Base-by-base conservation (phyloP, 257 asterid species). In the Solanum appendiculatum region DNA sequence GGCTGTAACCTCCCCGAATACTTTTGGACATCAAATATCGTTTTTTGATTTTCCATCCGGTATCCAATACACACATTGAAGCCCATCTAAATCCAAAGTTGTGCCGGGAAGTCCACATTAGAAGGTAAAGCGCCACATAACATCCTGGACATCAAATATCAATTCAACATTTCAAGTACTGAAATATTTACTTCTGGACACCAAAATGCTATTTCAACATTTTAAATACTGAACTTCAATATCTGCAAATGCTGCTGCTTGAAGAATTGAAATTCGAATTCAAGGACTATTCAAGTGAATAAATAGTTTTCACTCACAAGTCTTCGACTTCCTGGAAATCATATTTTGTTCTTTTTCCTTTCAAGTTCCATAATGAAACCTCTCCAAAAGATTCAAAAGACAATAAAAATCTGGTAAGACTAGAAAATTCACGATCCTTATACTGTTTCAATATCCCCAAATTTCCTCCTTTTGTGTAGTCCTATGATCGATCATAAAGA, bases 51-150 rank as follows among this genome's bases (percentile, higher is more conserved):
- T 46, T 46, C 0, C 7, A 46, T 46, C 18, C 16, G 18, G 5
- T 13, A 1, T 46, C 2, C 54, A 6, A 0, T 13, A 13, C 60
- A 51, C 60, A 7, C 4, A 18, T 54, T 54, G 4, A 54, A 54
- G 5, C 20, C 11, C 0, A 0, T 20, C 1, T 2, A 56, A 20
- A 56, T 56, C 1, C 4, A 0, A 54, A 54, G 20, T 54, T 1
- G 11, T 11, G 1, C 5, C 0, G 25, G 0, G 0, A 54, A 18
- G 11, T 54, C 1, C n/a, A n/a, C n/a, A n/a, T n/a, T n/a, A n/a
- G n/a, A n/a, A n/a, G n/a, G n/a, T n/a, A n/a, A n/a, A n/a, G n/a
- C n/a, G n/a, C 9, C 54, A 14, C 54, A 46, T 46, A 9, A 54
- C n/a, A 54, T n/a, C 11, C 20, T 54, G 63, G 63, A 54, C 63